Percentiles rank a stretch among this genome's conserved stretches.
phyloP scores from a whole-genome alignment of 305 asterid genomes.

The Fraxinus nigra region DNA sequence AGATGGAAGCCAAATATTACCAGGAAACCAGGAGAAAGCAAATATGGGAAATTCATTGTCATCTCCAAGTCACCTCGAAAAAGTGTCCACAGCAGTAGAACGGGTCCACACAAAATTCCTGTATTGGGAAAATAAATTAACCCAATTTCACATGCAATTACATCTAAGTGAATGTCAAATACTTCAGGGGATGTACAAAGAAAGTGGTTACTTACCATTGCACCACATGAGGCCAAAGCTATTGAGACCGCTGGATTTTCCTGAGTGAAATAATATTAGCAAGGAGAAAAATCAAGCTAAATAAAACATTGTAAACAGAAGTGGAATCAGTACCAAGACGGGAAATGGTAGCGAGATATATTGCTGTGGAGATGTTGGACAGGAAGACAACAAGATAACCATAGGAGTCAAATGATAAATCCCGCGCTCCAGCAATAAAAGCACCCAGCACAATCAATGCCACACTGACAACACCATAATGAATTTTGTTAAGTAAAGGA shows the following conservation, averaged over 20 bases:
- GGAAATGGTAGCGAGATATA: constrained; percentile 80
- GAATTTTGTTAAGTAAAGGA: constrained; percentile 23
- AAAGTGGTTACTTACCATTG: constrained; percentile 47
- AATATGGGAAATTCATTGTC: constrained; percentile 56
- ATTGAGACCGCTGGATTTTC: constrained; percentile 84
- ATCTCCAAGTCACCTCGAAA: constrained; percentile 63
- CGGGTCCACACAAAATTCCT: constrained; percentile 79
- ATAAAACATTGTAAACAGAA: constrained; percentile 24
- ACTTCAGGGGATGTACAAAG: constrained; percentile 9
- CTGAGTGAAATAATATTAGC: constrained; percentile 42
- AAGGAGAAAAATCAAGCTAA: constrained; percentile 23
- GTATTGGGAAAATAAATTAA: constrained; percentile 5
- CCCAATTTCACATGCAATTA: background rate
- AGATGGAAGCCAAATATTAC: constrained; percentile 37
- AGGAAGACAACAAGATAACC: constrained; percentile 71
- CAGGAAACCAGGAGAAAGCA: constrained; percentile 84
- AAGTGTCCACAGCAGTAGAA: constrained; percentile 67
- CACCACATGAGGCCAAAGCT: constrained; percentile 99
- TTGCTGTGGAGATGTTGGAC: constrained; percentile 76
- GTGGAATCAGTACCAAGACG: constrained; percentile 59
- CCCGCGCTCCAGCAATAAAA: constrained; percentile 82
- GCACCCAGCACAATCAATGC: constrained; percentile 71
- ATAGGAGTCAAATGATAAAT: constrained; percentile 67
- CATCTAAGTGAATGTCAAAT: constrained; percentile 1
- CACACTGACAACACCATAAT: constrained; percentile 57